Evolutionary conservation across 2,329 filamentous ascomycete genomes (phyloP).

Genomic region (Curvularia hawaiiensis): DNA sequence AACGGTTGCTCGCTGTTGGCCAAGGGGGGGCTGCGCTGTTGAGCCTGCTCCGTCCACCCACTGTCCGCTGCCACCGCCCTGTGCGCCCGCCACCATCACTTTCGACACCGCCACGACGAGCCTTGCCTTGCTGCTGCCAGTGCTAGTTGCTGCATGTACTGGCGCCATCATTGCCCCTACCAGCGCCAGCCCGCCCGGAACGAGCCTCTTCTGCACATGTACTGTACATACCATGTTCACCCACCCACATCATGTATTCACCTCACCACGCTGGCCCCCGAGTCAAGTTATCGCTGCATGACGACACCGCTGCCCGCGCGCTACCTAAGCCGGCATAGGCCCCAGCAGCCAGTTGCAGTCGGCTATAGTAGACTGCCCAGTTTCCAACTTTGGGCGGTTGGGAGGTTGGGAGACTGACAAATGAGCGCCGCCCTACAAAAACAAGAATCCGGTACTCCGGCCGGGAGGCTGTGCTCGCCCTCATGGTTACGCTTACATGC

Average conservation of each 20-base stretch:
- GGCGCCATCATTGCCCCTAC: too few species aligned
- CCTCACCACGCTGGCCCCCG: background rate
- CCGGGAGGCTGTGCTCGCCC: slow-evolving; percentile 6
- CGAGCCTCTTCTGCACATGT: background rate
- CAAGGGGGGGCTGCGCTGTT: slow-evolving; percentile 35
- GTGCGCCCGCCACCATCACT: background rate
- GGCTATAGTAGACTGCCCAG: slow-evolving; percentile 33
- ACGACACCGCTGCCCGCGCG: slow-evolving; percentile 23
- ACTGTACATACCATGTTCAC: background rate
- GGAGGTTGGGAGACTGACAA: slow-evolving; percentile 6
- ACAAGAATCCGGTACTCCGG: slow-evolving; percentile 12
- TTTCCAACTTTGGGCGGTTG: slow-evolving; percentile 22
- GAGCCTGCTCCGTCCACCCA: slow-evolving; percentile 25
- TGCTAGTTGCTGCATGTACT: background rate
- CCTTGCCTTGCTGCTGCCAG: background rate
- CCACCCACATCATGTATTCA: background rate
- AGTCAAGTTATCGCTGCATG: slow-evolving; percentile 18
- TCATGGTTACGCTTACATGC: slow-evolving; percentile 18
- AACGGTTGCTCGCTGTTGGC: slow-evolving; percentile 31
- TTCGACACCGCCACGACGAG: background rate
- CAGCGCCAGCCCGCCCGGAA: background rate
- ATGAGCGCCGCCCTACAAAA: slow-evolving; percentile 21
- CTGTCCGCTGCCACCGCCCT: slow-evolving; percentile 23
- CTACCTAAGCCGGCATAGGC: slow-evolving; percentile 11
- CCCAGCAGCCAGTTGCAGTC: slow-evolving; percentile 14